Percentiles rank a stretch among this genome's conserved stretches.
Evolutionary conservation across 2,329 filamentous ascomycete species (phyloP).

Genomic region (Mariannaea sp.): DNA sequence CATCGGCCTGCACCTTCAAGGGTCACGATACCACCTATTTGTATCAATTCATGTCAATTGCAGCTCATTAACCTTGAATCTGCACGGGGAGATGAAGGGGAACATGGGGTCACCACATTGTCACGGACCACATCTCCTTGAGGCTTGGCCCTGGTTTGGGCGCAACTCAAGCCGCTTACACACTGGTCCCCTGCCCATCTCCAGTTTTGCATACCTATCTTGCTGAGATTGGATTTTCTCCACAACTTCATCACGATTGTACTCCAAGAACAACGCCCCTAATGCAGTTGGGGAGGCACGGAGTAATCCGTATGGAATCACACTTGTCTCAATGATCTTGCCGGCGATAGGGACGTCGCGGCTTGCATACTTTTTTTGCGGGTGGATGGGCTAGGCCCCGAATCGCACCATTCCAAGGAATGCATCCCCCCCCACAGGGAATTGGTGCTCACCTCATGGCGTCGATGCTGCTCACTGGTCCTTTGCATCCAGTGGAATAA

Average conservation of each 20-base stretch:
- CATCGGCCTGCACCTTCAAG: constrained; percentile 32
- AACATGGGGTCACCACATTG: constrained; percentile 1
- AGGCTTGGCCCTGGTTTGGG: constrained; percentile 23
- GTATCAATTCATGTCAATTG: constrained; percentile 20
- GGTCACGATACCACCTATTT: constrained; percentile 34
- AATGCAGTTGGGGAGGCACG: constrained; percentile 36
- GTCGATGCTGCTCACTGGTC: constrained; percentile 24
- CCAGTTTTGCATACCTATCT: constrained; percentile 28
- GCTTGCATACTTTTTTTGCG: constrained; percentile 21
- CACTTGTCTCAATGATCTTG: constrained; percentile 26
- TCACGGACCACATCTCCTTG: constrained; percentile 14
- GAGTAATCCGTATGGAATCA: too few species aligned
- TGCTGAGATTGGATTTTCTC: constrained; percentile 33
- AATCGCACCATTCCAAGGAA: constrained; percentile 36
- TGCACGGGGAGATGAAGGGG: constrained; percentile 24
- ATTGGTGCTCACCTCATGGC: constrained; percentile 31
- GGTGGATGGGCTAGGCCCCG: constrained; percentile 28
- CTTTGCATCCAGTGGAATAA: constrained; percentile 21
- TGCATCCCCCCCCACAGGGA: constrained; percentile 26
- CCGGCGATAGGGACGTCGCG: constrained; percentile 26
- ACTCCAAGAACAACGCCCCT: constrained; percentile 20
- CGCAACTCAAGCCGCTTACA: constrained; percentile 24
- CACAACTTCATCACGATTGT: constrained; percentile 13
- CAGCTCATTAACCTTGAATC: constrained; percentile 18
- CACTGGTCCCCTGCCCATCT: constrained; percentile 23